Conservation (phyloP, 1,139 yeast species). For the Zygosaccharomyces pseudobailii region DNA sequence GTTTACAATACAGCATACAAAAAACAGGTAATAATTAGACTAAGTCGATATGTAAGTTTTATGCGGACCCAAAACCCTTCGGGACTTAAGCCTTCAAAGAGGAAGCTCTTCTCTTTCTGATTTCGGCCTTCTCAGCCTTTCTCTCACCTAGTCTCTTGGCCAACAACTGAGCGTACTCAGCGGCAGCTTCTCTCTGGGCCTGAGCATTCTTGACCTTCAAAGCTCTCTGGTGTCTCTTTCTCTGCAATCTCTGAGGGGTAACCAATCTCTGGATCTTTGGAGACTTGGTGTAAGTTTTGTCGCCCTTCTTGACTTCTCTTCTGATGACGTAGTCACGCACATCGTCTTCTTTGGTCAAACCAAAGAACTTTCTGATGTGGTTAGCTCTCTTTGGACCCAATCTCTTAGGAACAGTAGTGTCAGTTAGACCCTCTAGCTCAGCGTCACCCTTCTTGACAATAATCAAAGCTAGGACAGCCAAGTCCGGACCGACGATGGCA, state of each 20-base stretch:
- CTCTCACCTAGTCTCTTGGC: constrained; percentile 98
- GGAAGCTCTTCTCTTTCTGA: constrained; percentile 99
- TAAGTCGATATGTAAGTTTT: constrained; percentile 16
- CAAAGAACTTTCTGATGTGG: constrained; percentile 99
- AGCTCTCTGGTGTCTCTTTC: constrained; percentile 96
- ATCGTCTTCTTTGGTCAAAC: constrained; percentile 96
- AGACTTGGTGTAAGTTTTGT: constrained; percentile 98
- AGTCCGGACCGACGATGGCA: constrained; percentile 96
- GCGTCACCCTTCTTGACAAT: constrained; percentile 96
- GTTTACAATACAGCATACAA: constrained; percentile 17
- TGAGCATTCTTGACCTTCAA: constrained; percentile 95
- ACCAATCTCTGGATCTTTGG: constrained; percentile 99
- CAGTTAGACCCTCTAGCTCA: constrained; percentile 95
- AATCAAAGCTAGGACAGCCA: constrained; percentile 90
- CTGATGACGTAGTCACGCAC: constrained; percentile 94
- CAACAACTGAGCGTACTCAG: constrained; percentile 98
- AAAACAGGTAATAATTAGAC: constrained; percentile 16
- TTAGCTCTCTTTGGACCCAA: constrained; percentile 99
- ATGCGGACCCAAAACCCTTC: constrained; percentile 16
- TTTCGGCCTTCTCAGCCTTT: constrained; percentile 97
- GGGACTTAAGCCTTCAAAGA: constrained; percentile 75
- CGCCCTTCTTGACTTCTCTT: constrained; percentile 98
- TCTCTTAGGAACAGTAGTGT: constrained; percentile 93
- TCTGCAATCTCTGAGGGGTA: constrained; percentile 98
- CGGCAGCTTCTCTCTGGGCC: constrained; percentile 99